Evolutionary conservation across 148 eudicot species (phyloP), one percentile per base, ranked within the genome.

Genomic region (Oxyria digyna): DNA sequence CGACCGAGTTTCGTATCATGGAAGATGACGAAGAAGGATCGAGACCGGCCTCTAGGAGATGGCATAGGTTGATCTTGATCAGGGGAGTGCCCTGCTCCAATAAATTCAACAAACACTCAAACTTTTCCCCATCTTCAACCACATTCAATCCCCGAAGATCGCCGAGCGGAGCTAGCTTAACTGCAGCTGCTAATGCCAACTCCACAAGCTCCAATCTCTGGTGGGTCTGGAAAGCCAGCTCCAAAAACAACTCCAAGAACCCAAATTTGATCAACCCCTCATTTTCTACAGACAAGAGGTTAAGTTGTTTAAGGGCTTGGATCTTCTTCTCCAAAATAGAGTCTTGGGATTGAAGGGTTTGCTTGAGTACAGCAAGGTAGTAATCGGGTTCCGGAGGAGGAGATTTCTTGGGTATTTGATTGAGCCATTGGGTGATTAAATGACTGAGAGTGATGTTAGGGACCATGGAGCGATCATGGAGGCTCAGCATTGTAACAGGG

Each of bases 401-500:
- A 43, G 48, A 59, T 24, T 8, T 17, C 62, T 9, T 31, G 46
- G 42, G 66, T 20, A 42, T 72, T 33, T 40, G 78, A 66, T 59
- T 20, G 10, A 74, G 76, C 87, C 87, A 89, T 37, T 80, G 81
- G 62, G 80, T 54, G 72, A 89, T 89, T 27, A 87, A 73, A 43
- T 83, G 87, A 29, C 82, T 82, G 8, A 89, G 84, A 24, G 83
- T 87, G 70, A 79, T 83, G 48, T 89, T 89, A 3, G 96, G 96
- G 23, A 89, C 83, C 71, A 89, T 29, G 11, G 86, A 77, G 8
- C 72, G 38, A 68, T 89, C 91, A 21, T 76, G 73, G 42, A 89
- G 91, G 57, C 69, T 77, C 76, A 76, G 87, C 85, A 83, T 83
- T 77, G 96, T 87, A 41, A 87, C 86, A n/a, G 96, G 96, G 42